Percentiles rank a stretch among this genome's conserved stretches.
These are phyloP conservation scores for Teunomyces aglyptinius DNA, from an alignment of 805 yeast genomes.

Conservation along the genomic window DNA sequence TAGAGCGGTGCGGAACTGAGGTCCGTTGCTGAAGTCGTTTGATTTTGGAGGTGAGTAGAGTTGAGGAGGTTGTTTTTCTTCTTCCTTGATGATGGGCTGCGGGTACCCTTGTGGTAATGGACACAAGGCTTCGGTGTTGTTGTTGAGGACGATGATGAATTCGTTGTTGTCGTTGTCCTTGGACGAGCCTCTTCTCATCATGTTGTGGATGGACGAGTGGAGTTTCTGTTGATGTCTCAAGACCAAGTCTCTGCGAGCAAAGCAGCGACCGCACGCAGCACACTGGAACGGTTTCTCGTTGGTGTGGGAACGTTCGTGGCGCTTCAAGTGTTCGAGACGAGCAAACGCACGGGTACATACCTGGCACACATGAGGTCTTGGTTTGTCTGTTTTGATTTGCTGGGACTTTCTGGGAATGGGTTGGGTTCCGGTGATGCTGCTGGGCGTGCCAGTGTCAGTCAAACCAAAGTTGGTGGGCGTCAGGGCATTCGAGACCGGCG, in stretches of 20 bases:
- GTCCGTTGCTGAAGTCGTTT: constrained; percentile 6
- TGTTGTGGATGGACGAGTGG: constrained; percentile 55
- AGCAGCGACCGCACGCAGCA: constrained; percentile 93
- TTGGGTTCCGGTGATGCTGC: constrained; percentile 28
- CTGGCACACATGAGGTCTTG: constrained; percentile 87
- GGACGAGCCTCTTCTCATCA: constrained; percentile 31
- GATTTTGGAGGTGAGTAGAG: constrained; percentile 15
- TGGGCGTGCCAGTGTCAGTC: constrained; percentile 3
- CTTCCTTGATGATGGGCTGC: constrained; percentile 2
- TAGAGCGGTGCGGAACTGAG: constrained; percentile 15
- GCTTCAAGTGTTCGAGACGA: constrained; percentile 86
- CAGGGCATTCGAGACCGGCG: constrained; percentile 11
- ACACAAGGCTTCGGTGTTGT: constrained; percentile 51
- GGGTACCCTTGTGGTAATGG: constrained; percentile 35
- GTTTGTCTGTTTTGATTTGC: constrained; percentile 84
- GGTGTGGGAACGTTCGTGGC: constrained; percentile 88
- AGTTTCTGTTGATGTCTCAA: constrained; percentile 93
- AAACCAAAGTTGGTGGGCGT: constrained; percentile 8
- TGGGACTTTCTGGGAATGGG: constrained; percentile 88
- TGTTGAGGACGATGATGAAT: constrained; percentile 50
- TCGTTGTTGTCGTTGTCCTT: constrained; percentile 40
- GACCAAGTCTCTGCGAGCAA: constrained; percentile 86
- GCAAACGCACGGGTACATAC: constrained; percentile 96
- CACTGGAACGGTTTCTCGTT: constrained; percentile 91
- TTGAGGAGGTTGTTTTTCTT: constrained; percentile 8